Evolutionary conservation across 768 basidiomycete species (phyloP), one percentile per base, ranked within the genome.

Genomic region (Naganishia vaughanmartiniae): DNA sequence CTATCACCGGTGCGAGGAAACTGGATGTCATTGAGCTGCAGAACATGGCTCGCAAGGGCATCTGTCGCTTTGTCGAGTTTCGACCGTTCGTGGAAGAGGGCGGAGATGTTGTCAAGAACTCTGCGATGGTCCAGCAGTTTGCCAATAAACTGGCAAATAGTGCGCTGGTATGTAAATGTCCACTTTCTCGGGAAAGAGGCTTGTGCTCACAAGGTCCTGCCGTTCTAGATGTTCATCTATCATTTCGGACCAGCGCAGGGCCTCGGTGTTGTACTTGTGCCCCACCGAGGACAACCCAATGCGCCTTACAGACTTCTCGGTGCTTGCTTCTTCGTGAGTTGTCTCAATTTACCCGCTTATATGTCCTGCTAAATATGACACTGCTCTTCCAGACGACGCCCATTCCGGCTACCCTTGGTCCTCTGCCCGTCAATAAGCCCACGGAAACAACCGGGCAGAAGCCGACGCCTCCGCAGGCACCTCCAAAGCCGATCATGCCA

Each of bases 211-310:
- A 4, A 14, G 6, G 5, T 10, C 12, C 19, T 56, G 34, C 28
- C 30, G n/a, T 48, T 42, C 4, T 15, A 70, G 69, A 70, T 70
- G 69, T 70, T 70, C 51, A 70, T 70, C 51, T 70, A 70, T 34
- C 31, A 58, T 24, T 54, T 65, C 24, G 69, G 69, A 21, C 63
- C 69, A 11, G 12, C 34, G 0, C 60, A 31, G 3, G 60, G 63
- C 31, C 28, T 58, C 4, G 69, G 69, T 9, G 34, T 70, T 21
- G 69, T 70, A 2, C 45, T 70, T 6, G 58, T 65, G 1, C 60
- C 69, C 2, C 63, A 70, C 26, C 42, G 51, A 53, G 53, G 45
- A 14, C 33, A 51, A 24, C 65, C 65, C 1, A 65, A 70, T n/a
- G 54, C 33, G 7, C 48, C 69, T 6, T 39, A 51, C 26, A 30